Evolutionary conservation across 2,329 filamentous ascomycete species (phyloP), one percentile per base, ranked within the genome.

Genomic region (Ramichloridium luteum): DNA sequence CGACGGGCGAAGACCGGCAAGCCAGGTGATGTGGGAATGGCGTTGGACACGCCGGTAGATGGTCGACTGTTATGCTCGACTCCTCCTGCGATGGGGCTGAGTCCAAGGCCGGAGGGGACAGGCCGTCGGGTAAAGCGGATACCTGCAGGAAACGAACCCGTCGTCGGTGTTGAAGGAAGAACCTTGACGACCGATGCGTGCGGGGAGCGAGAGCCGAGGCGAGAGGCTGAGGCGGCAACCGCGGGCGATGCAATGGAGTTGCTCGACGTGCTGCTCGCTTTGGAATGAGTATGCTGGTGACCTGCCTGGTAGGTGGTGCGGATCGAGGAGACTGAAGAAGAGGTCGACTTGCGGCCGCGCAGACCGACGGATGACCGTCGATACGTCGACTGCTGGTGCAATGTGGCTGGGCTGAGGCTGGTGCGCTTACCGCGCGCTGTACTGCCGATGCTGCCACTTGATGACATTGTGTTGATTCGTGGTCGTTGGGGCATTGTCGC

Each of bases 311-410:
- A 85, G 51, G 96, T 84, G 27, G 81, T 92, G 36, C 90, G 78
- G 35, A 98, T 78, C 0, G 85, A 93, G 1, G 85, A 94, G 11
- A 98, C 77, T 0, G 86, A 96, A 0, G 85, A 93, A 0, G 85
- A 94, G 0, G 90, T 98, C 1, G 88, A 96, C 55, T 96, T 96
- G 38, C 90, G 75, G 22, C 90, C 88, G 16, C 86, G 74, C 27
- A 96, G 69, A 16, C 88, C 86, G 26, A 70, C 74, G 4, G 84
- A 93, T 2, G 83, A 75, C 20, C 85, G 79, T 8, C 90, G 76
- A 48, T 92, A 80, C 1, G 81, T 82, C 4, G 83, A 85, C 23
- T 85, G 79, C 3, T 90, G 88, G 1, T 90, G 96, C 25, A 94
- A 57, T 0, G 90, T 88, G 3, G 77, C 79, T 0, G 90, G 90